phyloP scores from a whole-genome alignment of 1,284 basidiomycete species.

The Ceratobasidium sp. region DNA sequence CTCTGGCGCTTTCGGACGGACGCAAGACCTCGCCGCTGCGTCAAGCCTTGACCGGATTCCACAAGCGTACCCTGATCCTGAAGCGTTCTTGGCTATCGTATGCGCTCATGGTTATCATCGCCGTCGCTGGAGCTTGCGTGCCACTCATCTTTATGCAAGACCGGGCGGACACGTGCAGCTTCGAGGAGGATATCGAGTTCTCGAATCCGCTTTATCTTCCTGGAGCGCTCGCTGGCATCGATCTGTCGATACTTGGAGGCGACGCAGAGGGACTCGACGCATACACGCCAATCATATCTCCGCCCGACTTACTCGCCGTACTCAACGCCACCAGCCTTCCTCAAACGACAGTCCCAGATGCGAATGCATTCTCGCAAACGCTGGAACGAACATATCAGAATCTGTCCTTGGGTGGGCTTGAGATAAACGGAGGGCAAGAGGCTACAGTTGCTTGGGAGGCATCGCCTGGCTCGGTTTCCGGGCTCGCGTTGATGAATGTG shows the following conservation, averaged over 20 bases:
- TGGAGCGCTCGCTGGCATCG: conserved; percentile 56
- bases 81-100: conserved; percentile 79
- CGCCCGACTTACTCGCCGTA: conserved; percentile 63
- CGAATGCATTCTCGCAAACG: conserved; percentile 67
- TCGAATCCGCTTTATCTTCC: conserved; percentile 67
- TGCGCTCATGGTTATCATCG: conserved; percentile 71
- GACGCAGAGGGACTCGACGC: neutral
- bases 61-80: conserved; percentile 76
- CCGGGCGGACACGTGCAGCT: conserved; percentile 66
- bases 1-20: conserved; percentile 66
- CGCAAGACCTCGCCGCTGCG: conserved; percentile 66
- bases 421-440: conserved; percentile 66
- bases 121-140: conserved; percentile 73
- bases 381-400: conserved; percentile 66
- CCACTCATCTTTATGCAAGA: conserved; percentile 74
- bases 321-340: conserved; percentile 57
- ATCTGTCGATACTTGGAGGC: conserved; percentile 43
- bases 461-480: conserved; percentile 66
- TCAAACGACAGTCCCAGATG: conserved; percentile 56
- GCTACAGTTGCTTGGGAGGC: conserved; percentile 77
- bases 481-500: conserved; percentile 74
- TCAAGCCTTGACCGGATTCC: conserved; percentile 78
- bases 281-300: conserved; percentile 59
- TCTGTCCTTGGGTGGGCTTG: conserved; percentile 72
- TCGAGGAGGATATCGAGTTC: conserved; percentile 57